Evolutionary conservation across 208 protist species (phyloP).

Genomic region (Acanthamoeba healyi): DNA sequence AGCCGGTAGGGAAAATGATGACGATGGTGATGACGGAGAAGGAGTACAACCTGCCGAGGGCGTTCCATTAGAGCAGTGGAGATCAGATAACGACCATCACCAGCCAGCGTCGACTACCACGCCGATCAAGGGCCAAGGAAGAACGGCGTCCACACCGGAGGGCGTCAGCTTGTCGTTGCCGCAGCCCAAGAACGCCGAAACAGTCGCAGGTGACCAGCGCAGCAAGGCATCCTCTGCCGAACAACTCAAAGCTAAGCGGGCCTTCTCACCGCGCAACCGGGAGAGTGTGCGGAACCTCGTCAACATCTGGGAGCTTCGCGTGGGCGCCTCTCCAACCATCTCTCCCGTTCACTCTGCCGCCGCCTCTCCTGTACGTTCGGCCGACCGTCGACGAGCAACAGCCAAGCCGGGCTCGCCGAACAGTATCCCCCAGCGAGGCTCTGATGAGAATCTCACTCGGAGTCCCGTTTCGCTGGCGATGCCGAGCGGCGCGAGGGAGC

Average conservation of each 20-base stretch:
- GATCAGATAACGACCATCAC: too few species aligned
- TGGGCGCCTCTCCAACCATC: not conserved
- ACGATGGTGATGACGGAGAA: too few species aligned
- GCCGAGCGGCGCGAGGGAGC: not conserved
- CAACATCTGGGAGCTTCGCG: not conserved
- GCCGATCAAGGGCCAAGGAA: too few species aligned
- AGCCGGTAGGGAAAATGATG: too few species aligned
- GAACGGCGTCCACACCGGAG: too few species aligned
- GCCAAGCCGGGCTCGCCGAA: not conserved
- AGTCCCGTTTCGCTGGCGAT: not conserved
- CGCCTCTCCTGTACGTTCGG: not conserved
- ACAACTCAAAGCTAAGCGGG: not conserved
- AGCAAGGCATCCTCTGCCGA: too few species aligned
- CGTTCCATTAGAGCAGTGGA: too few species aligned
- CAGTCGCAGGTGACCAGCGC: too few species aligned
- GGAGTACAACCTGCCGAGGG: too few species aligned
- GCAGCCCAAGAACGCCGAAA: too few species aligned
- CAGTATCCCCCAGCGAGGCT: not conserved
- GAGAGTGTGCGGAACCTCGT: constrained; percentile 7
- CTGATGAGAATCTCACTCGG: not conserved
- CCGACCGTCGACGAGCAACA: not conserved
- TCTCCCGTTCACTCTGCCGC: not conserved
- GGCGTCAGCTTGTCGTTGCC: too few species aligned
- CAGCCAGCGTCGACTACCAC: too few species aligned
- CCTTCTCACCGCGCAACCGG: not conserved